Evolutionary conservation across 306 rosid species (phyloP).

Genomic region (Nissolia schottii): DNA sequence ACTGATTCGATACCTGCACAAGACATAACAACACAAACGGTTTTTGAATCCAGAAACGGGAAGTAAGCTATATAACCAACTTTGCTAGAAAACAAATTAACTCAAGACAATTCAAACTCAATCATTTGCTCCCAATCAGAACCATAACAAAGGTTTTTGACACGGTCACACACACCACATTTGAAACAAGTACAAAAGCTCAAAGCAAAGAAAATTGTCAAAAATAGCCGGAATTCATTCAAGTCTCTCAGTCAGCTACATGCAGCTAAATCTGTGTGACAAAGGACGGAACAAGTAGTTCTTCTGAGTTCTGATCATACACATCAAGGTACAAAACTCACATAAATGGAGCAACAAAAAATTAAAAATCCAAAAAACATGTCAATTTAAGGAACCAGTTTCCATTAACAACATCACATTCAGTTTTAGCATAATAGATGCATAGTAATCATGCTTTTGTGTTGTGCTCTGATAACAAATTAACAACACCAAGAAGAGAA

Average conservation of each 20-base stretch:
- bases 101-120: not conserved
- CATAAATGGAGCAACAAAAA: not conserved
- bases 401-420: not conserved
- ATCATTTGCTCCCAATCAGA: not conserved
- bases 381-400: not conserved
- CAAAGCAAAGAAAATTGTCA: not conserved
- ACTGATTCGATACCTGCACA: constrained; percentile 76
- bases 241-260: not conserved
- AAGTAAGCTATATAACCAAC: constrained; percentile 11
- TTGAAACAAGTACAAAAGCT: not conserved
- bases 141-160: not conserved
- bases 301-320: too few species aligned
- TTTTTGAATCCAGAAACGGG: not conserved
- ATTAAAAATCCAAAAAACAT: not conserved
- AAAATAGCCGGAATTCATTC: not conserved
- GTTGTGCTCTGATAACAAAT: too few species aligned
- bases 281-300: not conserved
- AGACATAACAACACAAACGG: constrained; percentile 8
- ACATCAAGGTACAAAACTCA: not conserved
- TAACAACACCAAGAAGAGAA: too few species aligned
- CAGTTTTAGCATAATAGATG: not conserved
- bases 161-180: not conserved
- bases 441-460: not conserved
- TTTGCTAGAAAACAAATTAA: constrained; percentile 6
- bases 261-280: not conserved